A percentile compares a stretch with the other conserved stretches of the same genome.
phyloP scores from a whole-genome alignment of 768 basidiomycete species.

The Epithele typhae region DNA sequence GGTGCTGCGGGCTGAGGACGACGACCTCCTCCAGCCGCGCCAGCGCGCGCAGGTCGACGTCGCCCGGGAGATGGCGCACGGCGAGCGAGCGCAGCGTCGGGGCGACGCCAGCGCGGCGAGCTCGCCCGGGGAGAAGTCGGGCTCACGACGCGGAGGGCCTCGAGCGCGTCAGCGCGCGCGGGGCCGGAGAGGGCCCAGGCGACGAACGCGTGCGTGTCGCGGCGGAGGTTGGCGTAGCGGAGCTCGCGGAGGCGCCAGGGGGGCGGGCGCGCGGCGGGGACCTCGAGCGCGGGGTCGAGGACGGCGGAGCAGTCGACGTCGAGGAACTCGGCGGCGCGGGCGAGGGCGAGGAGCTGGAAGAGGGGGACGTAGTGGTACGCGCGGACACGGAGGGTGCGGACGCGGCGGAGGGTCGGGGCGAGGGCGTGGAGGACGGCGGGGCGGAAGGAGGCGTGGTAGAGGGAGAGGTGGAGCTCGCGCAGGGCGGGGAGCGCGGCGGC shows the following conservation, averaged over 20 bases:
- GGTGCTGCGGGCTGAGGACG: background rate
- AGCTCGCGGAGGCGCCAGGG: slow-evolving; percentile 7
- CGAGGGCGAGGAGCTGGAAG: slow-evolving; percentile 6
- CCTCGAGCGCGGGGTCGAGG: background rate
- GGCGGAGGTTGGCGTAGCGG: slow-evolving; percentile 6
- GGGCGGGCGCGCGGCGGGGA: background rate
- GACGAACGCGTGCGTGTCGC: slow-evolving; percentile 2
- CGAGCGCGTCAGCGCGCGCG: slow-evolving; percentile 1
- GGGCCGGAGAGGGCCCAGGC: slow-evolving; percentile 7
- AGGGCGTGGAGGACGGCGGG: slow-evolving; percentile 1
- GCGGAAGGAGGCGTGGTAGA: slow-evolving; percentile 2
- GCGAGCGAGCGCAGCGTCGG: slow-evolving; percentile 3
- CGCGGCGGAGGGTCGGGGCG: background rate
- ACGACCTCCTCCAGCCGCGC: slow-evolving; percentile 1
- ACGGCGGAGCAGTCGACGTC: slow-evolving; percentile 6
- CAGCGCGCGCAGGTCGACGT: slow-evolving; percentile 1
- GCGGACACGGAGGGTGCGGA: slow-evolving; percentile 7
- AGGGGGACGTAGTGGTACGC: slow-evolving; percentile 7
- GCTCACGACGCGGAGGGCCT: slow-evolving; percentile 7
- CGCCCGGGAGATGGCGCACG: background rate
- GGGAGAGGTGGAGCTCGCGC: slow-evolving; percentile 1
- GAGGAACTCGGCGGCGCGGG: slow-evolving; percentile 5
- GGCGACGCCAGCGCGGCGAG: background rate
- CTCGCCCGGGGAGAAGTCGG: background rate
- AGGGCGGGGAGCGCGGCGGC: slow-evolving; percentile 1